Evolutionary conservation across 169 alveolate genomes (phyloP).

Genomic region (Eimeria zaria): DNA sequence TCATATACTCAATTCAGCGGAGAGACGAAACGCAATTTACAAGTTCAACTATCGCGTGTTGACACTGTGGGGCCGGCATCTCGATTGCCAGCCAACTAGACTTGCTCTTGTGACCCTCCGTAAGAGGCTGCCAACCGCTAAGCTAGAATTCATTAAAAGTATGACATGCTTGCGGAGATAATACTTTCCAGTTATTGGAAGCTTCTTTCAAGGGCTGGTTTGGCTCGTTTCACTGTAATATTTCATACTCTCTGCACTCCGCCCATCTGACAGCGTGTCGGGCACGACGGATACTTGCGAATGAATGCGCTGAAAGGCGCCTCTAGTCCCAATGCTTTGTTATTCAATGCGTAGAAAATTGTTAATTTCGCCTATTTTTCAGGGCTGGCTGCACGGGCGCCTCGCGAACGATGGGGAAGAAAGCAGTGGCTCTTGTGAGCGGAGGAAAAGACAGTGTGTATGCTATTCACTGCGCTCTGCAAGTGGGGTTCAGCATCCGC

Average conservation of each 20-base stretch:
- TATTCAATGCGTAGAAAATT: background rate
- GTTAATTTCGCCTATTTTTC: background rate
- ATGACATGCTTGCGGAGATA: no score
- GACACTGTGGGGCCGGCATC: conserved; percentile 18
- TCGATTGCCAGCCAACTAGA: background rate
- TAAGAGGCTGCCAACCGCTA: background rate
- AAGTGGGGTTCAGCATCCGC: conserved; percentile 84
- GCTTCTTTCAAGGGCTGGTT: background rate
- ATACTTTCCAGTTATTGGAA: background rate
- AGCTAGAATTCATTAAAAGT: no score
- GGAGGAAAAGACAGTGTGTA: conserved; percentile 95
- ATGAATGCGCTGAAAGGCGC: background rate
- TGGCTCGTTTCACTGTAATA: background rate
- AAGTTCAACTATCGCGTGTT: background rate
- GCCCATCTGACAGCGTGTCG: background rate
- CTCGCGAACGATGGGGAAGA: conserved; percentile 47
- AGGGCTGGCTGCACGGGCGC: background rate
- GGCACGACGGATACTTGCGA: background rate
- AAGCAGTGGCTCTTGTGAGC: conserved; percentile 92
- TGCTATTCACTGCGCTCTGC: conserved; percentile 87
- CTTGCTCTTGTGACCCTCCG: background rate
- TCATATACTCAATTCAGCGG: background rate
- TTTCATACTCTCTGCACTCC: background rate
- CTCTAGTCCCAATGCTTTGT: background rate
- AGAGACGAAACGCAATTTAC: background rate